Evolutionary conservation across 768 basidiomycete genomes (phyloP).

Genomic region (Boletus fagicola): DNA sequence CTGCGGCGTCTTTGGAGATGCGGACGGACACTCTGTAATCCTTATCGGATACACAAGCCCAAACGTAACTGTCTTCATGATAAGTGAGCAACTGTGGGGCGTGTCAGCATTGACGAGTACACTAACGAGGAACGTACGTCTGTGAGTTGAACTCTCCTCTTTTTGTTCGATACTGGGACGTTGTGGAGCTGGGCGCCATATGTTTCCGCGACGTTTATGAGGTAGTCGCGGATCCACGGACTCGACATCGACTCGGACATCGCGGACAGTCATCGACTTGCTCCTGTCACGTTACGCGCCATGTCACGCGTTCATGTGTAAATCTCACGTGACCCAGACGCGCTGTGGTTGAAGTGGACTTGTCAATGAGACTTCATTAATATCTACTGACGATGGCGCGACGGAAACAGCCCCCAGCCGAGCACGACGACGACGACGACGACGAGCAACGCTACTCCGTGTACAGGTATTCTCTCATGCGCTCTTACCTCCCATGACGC

Average conservation of each 20-base stretch:
- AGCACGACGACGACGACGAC: constrained; percentile 1
- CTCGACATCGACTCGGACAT: constrained; percentile 40
- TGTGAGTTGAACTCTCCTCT: constrained; percentile 56
- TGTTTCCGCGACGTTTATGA: constrained; percentile 48
- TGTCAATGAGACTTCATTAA: neutral
- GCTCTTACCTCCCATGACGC: neutral
- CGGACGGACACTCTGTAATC: constrained; percentile 47
- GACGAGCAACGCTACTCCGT: constrained; percentile 1
- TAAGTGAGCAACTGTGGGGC: constrained; percentile 55
- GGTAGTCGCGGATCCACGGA: constrained; percentile 59
- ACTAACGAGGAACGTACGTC: constrained; percentile 39
- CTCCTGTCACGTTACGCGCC: constrained; percentile 14
- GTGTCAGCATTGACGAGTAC: neutral
- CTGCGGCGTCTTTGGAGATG: constrained; percentile 52
- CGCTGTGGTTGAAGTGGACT: neutral
- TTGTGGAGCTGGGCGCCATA: constrained; percentile 45
- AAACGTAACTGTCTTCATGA: constrained; percentile 47
- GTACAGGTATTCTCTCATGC: constrained; percentile 4
- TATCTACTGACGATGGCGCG: constrained; percentile 10
- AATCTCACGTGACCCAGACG: constrained; percentile 19
- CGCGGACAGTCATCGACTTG: neutral
- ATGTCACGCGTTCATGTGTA: constrained; percentile 20
- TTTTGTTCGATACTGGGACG: constrained; percentile 28
- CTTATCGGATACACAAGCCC: constrained; percentile 66
- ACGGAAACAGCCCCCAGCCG: constrained; percentile 24